Conservation (phyloP, 1,139 yeast species). For the Saccharomyces hybrid region DNA sequence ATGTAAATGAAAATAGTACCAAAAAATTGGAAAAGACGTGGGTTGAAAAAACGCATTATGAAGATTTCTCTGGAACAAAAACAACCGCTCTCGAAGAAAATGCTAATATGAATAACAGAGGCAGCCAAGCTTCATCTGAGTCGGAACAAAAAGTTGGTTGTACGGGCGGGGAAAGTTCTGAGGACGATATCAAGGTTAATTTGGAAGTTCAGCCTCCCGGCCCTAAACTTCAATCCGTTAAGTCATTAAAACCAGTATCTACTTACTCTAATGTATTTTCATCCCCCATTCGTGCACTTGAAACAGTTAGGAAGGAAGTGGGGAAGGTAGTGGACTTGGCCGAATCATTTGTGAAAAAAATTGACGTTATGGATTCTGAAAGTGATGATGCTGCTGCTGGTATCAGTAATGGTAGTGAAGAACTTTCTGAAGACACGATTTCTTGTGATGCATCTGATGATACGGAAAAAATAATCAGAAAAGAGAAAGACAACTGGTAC, state of each 20-base stretch:
- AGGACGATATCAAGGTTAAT: background rate
- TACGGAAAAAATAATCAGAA: background rate
- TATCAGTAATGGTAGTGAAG: background rate
- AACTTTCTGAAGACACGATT: background rate
- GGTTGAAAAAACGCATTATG: no score
- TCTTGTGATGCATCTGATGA: background rate
- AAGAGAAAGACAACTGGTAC: background rate
- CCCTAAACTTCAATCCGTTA: background rate
- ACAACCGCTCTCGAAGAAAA: no score
- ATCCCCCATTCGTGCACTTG: constrained; percentile 14
- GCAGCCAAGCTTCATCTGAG: background rate
- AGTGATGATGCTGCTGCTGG: constrained; percentile 1
- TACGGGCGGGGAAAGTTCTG: no score
- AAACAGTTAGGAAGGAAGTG: constrained; percentile 8
- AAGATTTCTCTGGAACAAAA: no score
- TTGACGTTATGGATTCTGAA: constrained; percentile 12
- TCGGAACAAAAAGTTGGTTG: background rate
- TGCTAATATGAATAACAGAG: background rate
- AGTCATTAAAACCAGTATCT: background rate
- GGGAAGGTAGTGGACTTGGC: constrained; percentile 13
- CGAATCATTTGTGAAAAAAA: constrained; percentile 10
- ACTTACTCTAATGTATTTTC: constrained; percentile 4
- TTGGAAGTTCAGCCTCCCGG: background rate
- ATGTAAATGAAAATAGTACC: no score
- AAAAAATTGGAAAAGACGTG: no score